Base-by-base conservation (phyloP, 2,329 filamentous ascomycete genomes). In the Fusarium tjaetaba region DNA sequence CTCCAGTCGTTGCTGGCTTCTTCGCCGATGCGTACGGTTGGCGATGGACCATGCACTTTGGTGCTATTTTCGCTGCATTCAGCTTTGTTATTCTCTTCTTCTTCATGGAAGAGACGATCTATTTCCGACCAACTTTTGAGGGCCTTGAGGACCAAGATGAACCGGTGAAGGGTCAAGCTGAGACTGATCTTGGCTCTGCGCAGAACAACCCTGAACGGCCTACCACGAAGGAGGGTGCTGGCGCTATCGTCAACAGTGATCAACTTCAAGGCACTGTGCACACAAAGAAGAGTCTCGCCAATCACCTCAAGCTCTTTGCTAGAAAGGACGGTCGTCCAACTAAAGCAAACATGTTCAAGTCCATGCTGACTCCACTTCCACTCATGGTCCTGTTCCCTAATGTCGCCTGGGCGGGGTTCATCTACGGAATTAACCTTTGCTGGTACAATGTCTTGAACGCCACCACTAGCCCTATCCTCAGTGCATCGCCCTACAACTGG, bases 361-460 rank as follows among this genome's bases (percentile, higher is more conserved):
- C 55, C 7, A 58, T 58, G 55, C 6, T 58, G 2, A 2, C 55
- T 22, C 55, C 55, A 14, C 55, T 58, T 15, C 55, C 55, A 4
- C 55, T 58, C 18, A 58, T 58, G 55, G 41, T 49, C 14, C 41
- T 58, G 4, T 60, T 48, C 20, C 53, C 61, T 1, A 61, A 34
- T 2, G 42, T 63, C 10, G 53, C 42, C 0, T 63, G 56, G 16
- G 42, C 53, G 11, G 61, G 61, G 6, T 63, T 63, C 20, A 60
- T 61, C 26, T 63, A 60, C 14, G 61, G 61, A 7, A 58, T 59
- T 18, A 38, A 60, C 11, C 22, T 61, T 6, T 60, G 53, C 2
- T 64, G 51, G 41, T 60, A 60, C 30, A 60, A 60, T n/a, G 43
- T 64, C 20, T 4, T 64, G 5, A 49, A 48, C n/a, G 61, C 42